Evolutionary conservation across 2,329 filamentous ascomycete species (phyloP).

Genomic region (Fusarium chlamydosporum): DNA sequence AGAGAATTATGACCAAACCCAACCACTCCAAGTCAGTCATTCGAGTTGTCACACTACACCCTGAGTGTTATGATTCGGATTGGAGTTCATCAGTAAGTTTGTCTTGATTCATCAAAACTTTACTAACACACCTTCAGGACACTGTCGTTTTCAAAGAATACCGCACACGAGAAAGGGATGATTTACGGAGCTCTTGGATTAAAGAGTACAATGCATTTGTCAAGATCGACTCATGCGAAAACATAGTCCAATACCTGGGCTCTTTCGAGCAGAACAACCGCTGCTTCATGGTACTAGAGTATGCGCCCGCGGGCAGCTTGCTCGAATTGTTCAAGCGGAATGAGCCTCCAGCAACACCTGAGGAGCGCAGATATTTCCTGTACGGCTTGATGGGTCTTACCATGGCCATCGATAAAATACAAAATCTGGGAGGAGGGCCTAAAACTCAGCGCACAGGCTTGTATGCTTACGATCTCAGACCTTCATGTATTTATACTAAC

Average conservation of each 20-base stretch:
- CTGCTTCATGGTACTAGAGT: constrained; percentile 26
- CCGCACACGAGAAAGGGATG: constrained; percentile 1
- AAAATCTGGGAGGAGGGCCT: constrained; percentile 10
- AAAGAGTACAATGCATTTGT: constrained; percentile 17
- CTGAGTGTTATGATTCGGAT: constrained; percentile 6
- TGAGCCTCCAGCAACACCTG: not conserved
- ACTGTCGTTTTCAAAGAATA: constrained; percentile 37
- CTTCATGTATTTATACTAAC: not conserved
- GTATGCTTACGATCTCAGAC: not conserved
- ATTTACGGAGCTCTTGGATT: constrained; percentile 11
- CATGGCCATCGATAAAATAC: constrained; percentile 14
- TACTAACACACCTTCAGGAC: constrained; percentile 1
- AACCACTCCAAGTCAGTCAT: constrained; percentile 2
- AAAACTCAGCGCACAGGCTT: not conserved
- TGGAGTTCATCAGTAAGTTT: constrained; percentile 12
- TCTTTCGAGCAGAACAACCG: constrained; percentile 28
- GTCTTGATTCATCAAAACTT: too few relatives aligned
- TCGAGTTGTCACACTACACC: constrained; percentile 6
- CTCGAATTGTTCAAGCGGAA: constrained; percentile 11
- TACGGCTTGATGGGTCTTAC: constrained; percentile 12
- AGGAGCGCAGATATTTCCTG: constrained; percentile 16
- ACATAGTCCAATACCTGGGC: constrained; percentile 31
- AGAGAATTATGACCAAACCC: not conserved
- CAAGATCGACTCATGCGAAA: constrained; percentile 10
- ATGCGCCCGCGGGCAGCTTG: constrained; percentile 22